Conservation (phyloP, 352 stramenopile genomes). For the Discostella stelligera region DNA sequence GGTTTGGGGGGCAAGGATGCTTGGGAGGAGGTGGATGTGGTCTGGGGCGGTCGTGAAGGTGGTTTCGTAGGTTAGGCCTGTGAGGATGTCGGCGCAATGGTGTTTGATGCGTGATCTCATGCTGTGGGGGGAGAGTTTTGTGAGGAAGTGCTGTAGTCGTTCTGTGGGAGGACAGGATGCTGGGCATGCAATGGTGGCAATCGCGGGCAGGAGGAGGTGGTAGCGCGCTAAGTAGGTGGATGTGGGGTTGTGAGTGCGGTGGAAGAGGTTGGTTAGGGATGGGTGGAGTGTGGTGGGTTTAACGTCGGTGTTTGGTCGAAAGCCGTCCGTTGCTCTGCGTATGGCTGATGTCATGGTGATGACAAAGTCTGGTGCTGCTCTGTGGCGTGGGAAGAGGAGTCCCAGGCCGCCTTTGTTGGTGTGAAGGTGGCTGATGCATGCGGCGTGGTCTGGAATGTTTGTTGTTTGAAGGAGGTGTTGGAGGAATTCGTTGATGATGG, state of each 20-base stretch:
- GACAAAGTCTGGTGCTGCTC: conserved; percentile 40
- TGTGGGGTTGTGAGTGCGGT: not conserved
- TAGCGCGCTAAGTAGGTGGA: not conserved
- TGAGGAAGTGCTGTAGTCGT: not conserved
- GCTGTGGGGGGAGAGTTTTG: not conserved
- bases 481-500: too few species aligned
- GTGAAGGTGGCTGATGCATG: not conserved
- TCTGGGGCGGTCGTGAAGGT: not conserved
- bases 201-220: conserved; percentile 1
- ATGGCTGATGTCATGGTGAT: conserved; percentile 26
- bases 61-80: not conserved
- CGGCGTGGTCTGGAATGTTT: too few species aligned
- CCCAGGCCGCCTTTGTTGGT: not conserved
- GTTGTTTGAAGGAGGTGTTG: too few species aligned
- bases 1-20: conserved; percentile 12
- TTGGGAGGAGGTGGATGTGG: conserved; percentile 11
- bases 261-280: conserved; percentile 7
- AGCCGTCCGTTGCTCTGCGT: conserved; percentile 5
- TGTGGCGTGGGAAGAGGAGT: not conserved
- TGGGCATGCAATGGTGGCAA: conserved; percentile 2
- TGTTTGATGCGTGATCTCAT: conserved; percentile 5
- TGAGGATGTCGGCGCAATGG: not conserved
- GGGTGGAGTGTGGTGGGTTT: not conserved
- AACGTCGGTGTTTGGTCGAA: conserved; percentile 7
- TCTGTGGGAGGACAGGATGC: not conserved